phyloP scores from a whole-genome alignment of 768 basidiomycete genomes.

The Lentinus brumalis region DNA sequence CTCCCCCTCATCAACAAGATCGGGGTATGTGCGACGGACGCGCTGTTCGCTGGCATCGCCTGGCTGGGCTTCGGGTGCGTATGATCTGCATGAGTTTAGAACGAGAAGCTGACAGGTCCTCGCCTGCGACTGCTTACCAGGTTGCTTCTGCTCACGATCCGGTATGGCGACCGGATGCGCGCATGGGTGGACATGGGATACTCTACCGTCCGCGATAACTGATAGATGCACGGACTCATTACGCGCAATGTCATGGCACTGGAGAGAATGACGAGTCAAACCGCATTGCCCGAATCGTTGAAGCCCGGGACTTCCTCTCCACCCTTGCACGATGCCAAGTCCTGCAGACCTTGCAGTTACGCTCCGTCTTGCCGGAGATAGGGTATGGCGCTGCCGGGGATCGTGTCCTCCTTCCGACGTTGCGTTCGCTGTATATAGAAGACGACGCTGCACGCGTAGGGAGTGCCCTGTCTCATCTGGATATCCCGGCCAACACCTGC shows the following conservation, averaged over 20 bases:
- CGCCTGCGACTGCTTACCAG: conserved; percentile 33
- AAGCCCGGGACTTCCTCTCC: no score
- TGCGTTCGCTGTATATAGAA: no score
- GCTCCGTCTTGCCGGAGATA: no score
- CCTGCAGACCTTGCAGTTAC: no score
- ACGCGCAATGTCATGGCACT: not conserved
- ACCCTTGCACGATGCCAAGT: no score
- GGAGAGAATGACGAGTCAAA: no score
- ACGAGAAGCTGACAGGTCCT: not conserved
- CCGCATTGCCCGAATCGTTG: no score
- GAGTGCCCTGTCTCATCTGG: no score
- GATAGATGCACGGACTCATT: not conserved
- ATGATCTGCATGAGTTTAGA: not conserved
- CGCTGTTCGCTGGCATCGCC: conserved; percentile 45
- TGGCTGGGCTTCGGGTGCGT: conserved; percentile 58
- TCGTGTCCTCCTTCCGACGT: no score
- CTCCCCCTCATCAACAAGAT: conserved; percentile 56
- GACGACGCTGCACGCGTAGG: no score
- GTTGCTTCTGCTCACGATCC: conserved; percentile 52
- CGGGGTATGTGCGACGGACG: conserved; percentile 54
- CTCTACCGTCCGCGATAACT: conserved; percentile 36
- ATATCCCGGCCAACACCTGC: no score
- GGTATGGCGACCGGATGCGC: conserved; percentile 58
- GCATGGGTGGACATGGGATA: conserved; percentile 59
- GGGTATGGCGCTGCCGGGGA: no score